Evolutionary conservation across 2,329 filamentous ascomycete species (phyloP), one percentile per base, ranked within the genome.

Genomic region (Capronia coronata): DNA sequence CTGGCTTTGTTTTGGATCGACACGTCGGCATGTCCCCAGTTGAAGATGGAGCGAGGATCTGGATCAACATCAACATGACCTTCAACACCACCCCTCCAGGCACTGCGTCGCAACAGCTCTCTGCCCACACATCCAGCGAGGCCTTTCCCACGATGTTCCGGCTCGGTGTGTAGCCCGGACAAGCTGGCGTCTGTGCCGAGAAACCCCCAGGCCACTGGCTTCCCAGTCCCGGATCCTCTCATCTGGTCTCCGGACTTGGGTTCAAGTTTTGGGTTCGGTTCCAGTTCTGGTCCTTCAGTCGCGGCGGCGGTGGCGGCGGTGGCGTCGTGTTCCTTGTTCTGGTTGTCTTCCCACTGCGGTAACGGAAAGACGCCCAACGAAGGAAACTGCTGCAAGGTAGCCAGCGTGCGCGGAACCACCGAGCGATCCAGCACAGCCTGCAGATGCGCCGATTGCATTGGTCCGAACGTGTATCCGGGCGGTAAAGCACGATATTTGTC

Each of bases 181-280:
- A 72, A 42, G 9, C 63, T 63, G 2, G 64, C 68, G 51, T 72
- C 69, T 16, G 63, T 51, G 2, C 64, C 62, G 3, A 72, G 52
- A 37, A 71, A 70, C 0, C 60, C 65, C 69, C 69, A 72, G 2
- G 63, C 69, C 46, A 72, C 49, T 10, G 68, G 67, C 32, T 8
- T 11, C 3, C n/a, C n/a, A n/a, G n/a, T n/a, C n/a, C n/a, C n/a
- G n/a, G n/a, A n/a, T n/a, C n/a, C n/a, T n/a, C n/a, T n/a, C n/a
- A n/a, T n/a, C n/a, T n/a, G n/a, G n/a, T n/a, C n/a, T n/a, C n/a
- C n/a, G n/a, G n/a, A n/a, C 16, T 52, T 47, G 25, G 13, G 6
- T 14, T 29, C 22, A 11, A 6, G n/a, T n/a, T n/a, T 18, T 18
- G 16, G n/a, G n/a, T n/a, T n/a, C n/a, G n/a, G n/a, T n/a, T n/a